Evolutionary conservation across 495 filamentous ascomycete genomes (phyloP), one percentile per base, ranked within the genome.

Genomic region (Aspergillus cavernicola): DNA sequence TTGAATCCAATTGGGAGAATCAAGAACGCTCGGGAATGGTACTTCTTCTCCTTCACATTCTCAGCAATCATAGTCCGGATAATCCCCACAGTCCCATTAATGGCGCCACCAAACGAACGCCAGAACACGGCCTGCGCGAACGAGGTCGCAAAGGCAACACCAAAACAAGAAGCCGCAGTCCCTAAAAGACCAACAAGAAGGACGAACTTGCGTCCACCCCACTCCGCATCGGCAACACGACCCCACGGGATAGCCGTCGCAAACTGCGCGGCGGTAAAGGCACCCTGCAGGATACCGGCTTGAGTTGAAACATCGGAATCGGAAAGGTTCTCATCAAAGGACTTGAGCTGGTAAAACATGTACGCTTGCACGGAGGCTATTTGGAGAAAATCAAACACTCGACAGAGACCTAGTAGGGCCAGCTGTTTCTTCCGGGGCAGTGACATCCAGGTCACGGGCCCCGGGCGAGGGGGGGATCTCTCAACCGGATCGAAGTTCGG

Each of bases 221-320:
- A 75, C 44, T 81, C 78, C 3, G 82, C 82, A 68, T 93, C 89
- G 2, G 88, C 86, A 23, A 86, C 69, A 1, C 86, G 78, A 4
- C 89, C 89, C 89, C 89, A 93, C 19, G 88, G 63, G 66, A 95
- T 88, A n/a, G 87, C 88, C 1, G 89, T 92, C 22, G 88, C 74
- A 66, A 90, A 90, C 70, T 95, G 89, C 6, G 88, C 86, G 6
- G 85, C 86, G 0, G 88, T 88, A 63, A 93, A 95, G 53, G 82
- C 82, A 29, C 85, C 87, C 56, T 88, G 85, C 36, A 95, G 74
- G 26, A 92, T 77, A 42, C 89, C 89, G 3, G 86, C 88, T 57
- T 92, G 89, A 19, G 78, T 80, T 7, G 89, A 82, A 53, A 93
- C 89, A 32, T 80, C 79, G 0, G 85, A 79, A 59, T 85, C 80